Percentiles rank a stretch among this genome's conserved stretches.
phyloP scores from a whole-genome alignment of 78 protist species.

The Dictyostelium discoideum region dicty_2.7 NC_007089.4:580501-581000 shows the following conservation, averaged over 20 bases:
- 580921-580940: not conserved
- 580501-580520: not conserved
- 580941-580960: not conserved
- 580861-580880: not conserved
- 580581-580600: not conserved
- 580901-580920: not conserved
- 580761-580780: not conserved
- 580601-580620: slow-evolving; percentile 13
- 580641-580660: not conserved
- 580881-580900: not conserved
- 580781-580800: not conserved
- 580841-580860: not conserved
- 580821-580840: not conserved
- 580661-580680: not conserved
- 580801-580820: not conserved
- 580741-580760: not conserved
- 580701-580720: not conserved
- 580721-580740: not conserved
- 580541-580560: not conserved
- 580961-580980: not conserved
- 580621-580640: not conserved
- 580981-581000: no score
- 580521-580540: slow-evolving; percentile 9
- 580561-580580: slow-evolving; percentile 9
- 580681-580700: not conserved